These are phyloP conservation scores for Dictyostelium gargantuum DNA, from an alignment of 208 protist species.

Conservation along the genomic window DNA sequence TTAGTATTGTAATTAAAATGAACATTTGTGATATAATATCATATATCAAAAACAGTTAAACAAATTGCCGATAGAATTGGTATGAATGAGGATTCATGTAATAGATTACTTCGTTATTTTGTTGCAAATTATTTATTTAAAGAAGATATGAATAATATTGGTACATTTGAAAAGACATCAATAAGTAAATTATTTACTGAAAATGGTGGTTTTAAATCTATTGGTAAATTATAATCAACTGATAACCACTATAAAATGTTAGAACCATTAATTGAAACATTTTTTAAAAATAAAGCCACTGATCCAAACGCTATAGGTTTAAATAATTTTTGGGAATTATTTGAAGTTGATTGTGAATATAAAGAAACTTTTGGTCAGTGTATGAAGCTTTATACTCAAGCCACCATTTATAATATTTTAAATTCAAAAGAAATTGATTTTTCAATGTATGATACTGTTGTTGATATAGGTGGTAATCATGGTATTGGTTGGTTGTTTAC, in stretches of 20 bases:
- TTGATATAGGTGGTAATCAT: constrained; percentile 16
- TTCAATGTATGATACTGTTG: background rate
- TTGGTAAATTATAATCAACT: background rate
- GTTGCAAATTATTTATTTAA: background rate
- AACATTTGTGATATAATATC: background rate
- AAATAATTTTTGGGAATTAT: background rate
- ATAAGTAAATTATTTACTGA: background rate
- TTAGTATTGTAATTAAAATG: background rate
- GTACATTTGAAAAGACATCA: background rate
- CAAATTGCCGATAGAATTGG: background rate
- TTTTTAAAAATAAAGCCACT: no score
- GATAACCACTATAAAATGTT: background rate
- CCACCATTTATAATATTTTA: background rate
- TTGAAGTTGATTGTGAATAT: background rate
- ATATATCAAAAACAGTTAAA: background rate
- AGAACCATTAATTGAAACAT: background rate
- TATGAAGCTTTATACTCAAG: background rate
- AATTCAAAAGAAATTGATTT: background rate
- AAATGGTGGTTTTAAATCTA: background rate
- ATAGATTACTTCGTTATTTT: background rate
- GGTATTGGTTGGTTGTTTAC: background rate
- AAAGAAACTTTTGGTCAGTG: background rate
- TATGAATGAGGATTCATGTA: background rate
- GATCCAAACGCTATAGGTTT: background rate
- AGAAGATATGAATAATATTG: background rate